Conservation (phyloP, 2,329 filamentous ascomycete species). For the Metarhizium anisopliae region DNA sequence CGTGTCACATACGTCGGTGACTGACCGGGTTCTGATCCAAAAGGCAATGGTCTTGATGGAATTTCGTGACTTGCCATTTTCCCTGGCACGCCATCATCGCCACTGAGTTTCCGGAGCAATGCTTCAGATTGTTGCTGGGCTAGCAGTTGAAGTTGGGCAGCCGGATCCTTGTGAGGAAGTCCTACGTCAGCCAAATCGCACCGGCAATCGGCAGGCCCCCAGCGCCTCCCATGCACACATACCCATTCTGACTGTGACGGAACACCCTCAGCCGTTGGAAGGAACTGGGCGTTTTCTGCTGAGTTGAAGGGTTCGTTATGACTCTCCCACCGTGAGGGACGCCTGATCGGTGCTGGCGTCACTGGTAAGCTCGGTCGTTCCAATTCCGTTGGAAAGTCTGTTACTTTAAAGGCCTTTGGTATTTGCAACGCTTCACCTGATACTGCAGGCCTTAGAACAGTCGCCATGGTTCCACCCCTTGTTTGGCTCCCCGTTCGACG, state of each 20-base stretch:
- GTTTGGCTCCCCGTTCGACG: slow-evolving; percentile 27
- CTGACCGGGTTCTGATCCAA: slow-evolving; percentile 37
- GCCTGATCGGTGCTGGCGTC: slow-evolving; percentile 72
- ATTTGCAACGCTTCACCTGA: slow-evolving; percentile 6
- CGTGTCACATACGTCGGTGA: slow-evolving; percentile 19
- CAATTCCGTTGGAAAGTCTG: slow-evolving; percentile 75
- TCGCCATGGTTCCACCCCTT: background rate
- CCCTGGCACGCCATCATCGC: slow-evolving; percentile 17
- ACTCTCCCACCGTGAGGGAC: slow-evolving; percentile 55
- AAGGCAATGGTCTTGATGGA: slow-evolving; percentile 40
- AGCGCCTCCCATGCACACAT: slow-evolving; percentile 55
- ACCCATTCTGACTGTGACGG: slow-evolving; percentile 89
- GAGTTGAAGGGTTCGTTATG: slow-evolving; percentile 34
- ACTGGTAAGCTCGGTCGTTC: slow-evolving; percentile 86
- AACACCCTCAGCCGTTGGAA: slow-evolving; percentile 74
- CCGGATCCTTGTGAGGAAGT: slow-evolving; percentile 53
- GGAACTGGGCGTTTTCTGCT: slow-evolving; percentile 40
- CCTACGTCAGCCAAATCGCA: slow-evolving; percentile 48
- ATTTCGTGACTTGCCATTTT: slow-evolving; percentile 30
- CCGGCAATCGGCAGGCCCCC: slow-evolving; percentile 41
- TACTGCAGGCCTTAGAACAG: background rate
- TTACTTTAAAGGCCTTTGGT: slow-evolving; percentile 54
- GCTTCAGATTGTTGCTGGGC: slow-evolving; percentile 56
- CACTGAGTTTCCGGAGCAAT: slow-evolving; percentile 44
- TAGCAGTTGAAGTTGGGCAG: slow-evolving; percentile 60